Evolutionary conservation across 148 eudicot species (phyloP).

Genomic region (Salicornia ramosissima): DNA sequence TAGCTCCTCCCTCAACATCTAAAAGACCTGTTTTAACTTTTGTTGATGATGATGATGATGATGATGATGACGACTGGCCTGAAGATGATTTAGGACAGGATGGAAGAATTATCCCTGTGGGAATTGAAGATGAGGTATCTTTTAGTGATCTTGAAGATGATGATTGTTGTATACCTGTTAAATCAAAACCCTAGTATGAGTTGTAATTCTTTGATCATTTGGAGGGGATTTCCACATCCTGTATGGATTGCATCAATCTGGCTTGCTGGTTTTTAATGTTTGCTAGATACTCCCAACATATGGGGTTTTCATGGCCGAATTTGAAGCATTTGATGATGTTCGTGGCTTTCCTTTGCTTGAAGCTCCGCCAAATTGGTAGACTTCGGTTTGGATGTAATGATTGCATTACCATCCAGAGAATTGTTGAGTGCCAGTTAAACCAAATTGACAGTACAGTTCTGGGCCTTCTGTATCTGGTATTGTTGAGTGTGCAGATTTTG

Average conservation of each 20-base stretch:
- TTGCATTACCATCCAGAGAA: constrained; percentile 8
- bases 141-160: constrained; percentile 95
- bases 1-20: constrained; percentile 25
- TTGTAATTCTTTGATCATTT: constrained; percentile 15
- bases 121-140: constrained; percentile 70
- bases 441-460: background rate
- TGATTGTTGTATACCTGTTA: constrained; percentile 56
- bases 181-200: constrained; percentile 31
- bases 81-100: constrained; percentile 57
- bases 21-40: constrained; percentile 32
- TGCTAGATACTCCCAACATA: constrained; percentile 1
- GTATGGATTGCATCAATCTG: constrained; percentile 5
- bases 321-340: constrained; percentile 5
- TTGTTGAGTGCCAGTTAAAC: constrained; percentile 7
- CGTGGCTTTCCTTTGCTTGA: constrained; percentile 2
- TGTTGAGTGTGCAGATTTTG: constrained; percentile 17
- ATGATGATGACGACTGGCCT: constrained; percentile 74
- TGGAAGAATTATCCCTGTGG: constrained; percentile 28
- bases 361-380: constrained; percentile 1
- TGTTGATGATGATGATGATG: constrained; percentile 70
- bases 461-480: constrained; percentile 14
- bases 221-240: constrained; percentile 7
- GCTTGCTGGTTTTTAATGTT: background rate
- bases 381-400: constrained; percentile 15
- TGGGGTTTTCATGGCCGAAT: background rate